Evolutionary conservation across 371 early-diverging fungal species (phyloP), one percentile per base, ranked within the genome.

Genomic region (Mortierella sp.): DNA sequence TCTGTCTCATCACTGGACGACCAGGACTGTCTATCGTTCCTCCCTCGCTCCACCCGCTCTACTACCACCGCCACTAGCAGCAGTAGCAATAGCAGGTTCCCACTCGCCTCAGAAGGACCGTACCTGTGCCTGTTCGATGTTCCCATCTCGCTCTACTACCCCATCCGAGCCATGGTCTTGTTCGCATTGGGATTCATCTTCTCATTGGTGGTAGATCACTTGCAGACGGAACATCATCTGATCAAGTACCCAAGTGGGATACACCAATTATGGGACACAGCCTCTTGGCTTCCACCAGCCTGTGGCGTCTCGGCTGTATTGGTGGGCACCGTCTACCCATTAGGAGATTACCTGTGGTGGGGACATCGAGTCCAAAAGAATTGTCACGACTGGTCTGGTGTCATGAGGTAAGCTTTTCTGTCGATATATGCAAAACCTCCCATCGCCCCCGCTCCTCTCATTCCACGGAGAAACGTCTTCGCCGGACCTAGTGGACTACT

Each of bases 171-270:
- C 2, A 28, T 82, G 57, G 69, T 80, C 43, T 80, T 88, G 10
- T 88, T 88, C 67, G 25, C 72, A 25, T 78, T 86, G n/a, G 88
- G 88, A 12, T 83, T 83, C 73, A 40, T 77, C 21, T 81, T 85
- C 54, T 82, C 86, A 16, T 61, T 88, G 48, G 79, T 86, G 31
- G 78, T 85, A 57, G 86, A 85, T 63, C 79, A 82, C 55, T 68
- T 88, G 25, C 86, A 84, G 60, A 80, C 85, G 29, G 78, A 83
- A 34, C 80, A 82, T 67, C 76, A 80, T 52, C 69, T 85, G 45
- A 68, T 81, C 16, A 77, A 80, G 21, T 82, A 81, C 60, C 60
- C 72, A 19, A 60, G 56, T 41, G 62, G 63, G 40, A 58, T 69
- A 28, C 47, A 67, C 16, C 67, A 71, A 41, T 63, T 81, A 51